Conservation (phyloP, 805 yeast genomes). For the Ogataea glucozyma region DNA sequence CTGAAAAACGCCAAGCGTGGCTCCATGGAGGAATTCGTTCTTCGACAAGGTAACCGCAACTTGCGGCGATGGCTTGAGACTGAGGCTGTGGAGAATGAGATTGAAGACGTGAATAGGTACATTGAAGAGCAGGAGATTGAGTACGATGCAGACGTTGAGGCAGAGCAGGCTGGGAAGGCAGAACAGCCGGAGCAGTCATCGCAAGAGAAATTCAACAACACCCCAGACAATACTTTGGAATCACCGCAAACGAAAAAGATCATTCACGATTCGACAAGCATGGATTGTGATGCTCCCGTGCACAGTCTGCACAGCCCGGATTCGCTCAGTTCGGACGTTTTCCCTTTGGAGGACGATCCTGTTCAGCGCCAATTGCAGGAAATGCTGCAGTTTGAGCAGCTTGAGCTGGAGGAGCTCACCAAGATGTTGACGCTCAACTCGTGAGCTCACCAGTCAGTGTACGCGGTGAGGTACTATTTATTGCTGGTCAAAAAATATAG, state of each 20-base stretch:
- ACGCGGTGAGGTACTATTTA: conserved; percentile 1
- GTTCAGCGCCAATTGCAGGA: conserved; percentile 32
- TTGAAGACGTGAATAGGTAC: conserved; percentile 21
- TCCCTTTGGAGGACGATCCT: conserved; percentile 2
- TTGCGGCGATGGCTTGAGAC: conserved; percentile 13
- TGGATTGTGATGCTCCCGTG: too few relatives aligned
- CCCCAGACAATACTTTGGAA: too few relatives aligned
- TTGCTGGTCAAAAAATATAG: not conserved
- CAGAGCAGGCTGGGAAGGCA: too few relatives aligned
- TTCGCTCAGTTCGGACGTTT: too few relatives aligned
- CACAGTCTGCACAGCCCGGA: too few relatives aligned
- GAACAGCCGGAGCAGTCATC: too few relatives aligned
- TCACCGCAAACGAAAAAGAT: too few relatives aligned
- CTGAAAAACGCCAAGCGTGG: conserved; percentile 23
- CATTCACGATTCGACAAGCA: too few relatives aligned
- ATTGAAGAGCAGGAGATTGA: conserved; percentile 23
- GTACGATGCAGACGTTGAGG: conserved; percentile 33
- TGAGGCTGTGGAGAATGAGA: conserved; percentile 23
- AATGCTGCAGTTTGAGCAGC: conserved; percentile 27
- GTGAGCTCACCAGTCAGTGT: not conserved
- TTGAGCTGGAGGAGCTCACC: conserved; percentile 35
- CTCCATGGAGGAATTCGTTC: conserved; percentile 30
- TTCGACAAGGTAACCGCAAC: conserved; percentile 26
- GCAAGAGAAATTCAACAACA: too few relatives aligned
- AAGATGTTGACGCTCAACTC: conserved; percentile 21